Conservation (phyloP, 352 stramenopile species). For the Globisporangium carolinianum region DNA sequence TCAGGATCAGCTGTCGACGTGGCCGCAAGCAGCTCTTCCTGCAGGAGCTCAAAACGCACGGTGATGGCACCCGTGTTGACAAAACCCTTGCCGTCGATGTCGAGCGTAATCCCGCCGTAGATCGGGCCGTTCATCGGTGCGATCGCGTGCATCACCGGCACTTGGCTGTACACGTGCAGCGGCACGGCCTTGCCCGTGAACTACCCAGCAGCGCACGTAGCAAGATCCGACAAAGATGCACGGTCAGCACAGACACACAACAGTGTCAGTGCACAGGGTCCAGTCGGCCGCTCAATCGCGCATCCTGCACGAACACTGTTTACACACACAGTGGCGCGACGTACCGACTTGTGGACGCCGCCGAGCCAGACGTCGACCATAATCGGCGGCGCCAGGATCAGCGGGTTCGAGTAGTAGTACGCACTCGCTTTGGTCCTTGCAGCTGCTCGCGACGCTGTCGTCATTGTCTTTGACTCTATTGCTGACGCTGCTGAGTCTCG, state of each 20-base stretch:
- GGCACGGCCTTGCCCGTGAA: conserved; percentile 44
- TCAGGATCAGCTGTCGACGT: neutral
- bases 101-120: conserved; percentile 56
- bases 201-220: conserved; percentile 12
- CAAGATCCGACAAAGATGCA: neutral
- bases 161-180: conserved; percentile 45
- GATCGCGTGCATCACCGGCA: conserved; percentile 30
- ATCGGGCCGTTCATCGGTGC: conserved; percentile 68
- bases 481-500: neutral
- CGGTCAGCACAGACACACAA: neutral
- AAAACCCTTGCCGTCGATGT: conserved; percentile 55
- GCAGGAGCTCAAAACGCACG: conserved; percentile 55
- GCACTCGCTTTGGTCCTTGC: neutral
- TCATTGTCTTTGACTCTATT: neutral
- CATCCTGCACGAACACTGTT: too few relatives aligned
- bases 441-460: too few relatives aligned
- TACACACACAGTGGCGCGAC: neutral
- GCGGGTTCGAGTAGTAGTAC: neutral
- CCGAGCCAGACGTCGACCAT: conserved; percentile 60
- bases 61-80: conserved; percentile 53
- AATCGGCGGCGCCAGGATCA: conserved; percentile 22
- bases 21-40: conserved; percentile 5
- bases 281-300: too few relatives aligned
- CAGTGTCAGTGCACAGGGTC: neutral
- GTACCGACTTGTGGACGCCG: conserved; percentile 43